These are phyloP conservation scores for Raphidocelis subcapitata DNA, from an alignment of 139 green algal species.

Conservation along the genomic window DNA sequence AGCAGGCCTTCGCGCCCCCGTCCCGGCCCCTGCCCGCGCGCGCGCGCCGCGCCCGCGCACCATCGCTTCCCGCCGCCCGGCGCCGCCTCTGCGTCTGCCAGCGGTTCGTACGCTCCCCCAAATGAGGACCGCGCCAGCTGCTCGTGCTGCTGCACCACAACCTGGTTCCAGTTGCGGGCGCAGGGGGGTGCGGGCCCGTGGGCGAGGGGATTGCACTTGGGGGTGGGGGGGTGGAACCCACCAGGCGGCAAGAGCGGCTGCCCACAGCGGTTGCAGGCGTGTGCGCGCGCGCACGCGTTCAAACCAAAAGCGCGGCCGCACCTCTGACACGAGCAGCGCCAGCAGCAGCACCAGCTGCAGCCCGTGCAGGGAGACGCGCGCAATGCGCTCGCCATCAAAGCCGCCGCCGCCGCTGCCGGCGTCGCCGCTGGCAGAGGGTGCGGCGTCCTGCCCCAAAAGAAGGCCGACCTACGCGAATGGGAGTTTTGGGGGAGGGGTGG, in stretches of 20 bases:
- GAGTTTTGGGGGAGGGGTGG: no score
- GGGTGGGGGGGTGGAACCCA: no score
- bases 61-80: background rate
- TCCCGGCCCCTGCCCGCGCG: no score
- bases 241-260: no score
- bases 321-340: conserved; percentile 13
- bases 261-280: no score
- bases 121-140: conserved; percentile 14
- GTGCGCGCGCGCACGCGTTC: no score
- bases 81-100: conserved; percentile 4
- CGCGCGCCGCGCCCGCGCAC: background rate
- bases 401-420: background rate
- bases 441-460: conserved; percentile 13
- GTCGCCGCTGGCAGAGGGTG: no score
- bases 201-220: no score
- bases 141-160: conserved; percentile 27
- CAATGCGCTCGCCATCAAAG: conserved; percentile 19
- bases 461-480: background rate
- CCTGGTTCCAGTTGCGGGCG: no score
- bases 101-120: conserved; percentile 8
- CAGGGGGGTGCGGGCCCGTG: no score
- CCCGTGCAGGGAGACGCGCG: conserved; percentile 12
- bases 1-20: background rate
- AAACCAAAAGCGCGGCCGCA: no score
- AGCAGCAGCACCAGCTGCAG: conserved; percentile 24